Evolutionary conservation across 805 yeast genomes (phyloP), one percentile per base, ranked within the genome.

Genomic region (Candida ipomoeae): DNA sequence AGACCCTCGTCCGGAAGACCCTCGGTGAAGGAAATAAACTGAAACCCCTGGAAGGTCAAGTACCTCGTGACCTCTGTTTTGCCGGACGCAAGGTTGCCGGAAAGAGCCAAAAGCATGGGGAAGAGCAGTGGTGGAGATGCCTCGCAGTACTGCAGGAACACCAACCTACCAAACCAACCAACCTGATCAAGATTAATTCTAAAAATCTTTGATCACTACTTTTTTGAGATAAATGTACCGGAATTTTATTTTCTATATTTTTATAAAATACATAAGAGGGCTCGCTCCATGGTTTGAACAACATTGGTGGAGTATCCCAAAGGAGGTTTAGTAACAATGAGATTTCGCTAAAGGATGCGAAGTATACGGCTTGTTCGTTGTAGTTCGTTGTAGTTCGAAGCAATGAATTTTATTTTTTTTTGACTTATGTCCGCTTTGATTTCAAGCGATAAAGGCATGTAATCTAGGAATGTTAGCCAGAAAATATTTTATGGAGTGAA

Each of bases 61-160:
- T 81, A 85, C 40, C 80, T 66, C 1, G 82, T 82, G 1, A 84
- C 82, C 51, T 82, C 84, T 2, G 81, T 73, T 57, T 83, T 81
- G 0, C 95, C 95, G 14, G 90, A 76, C 40, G 82, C 74, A 0
- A 77, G 59, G 0, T 89, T 78, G 0, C 95, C 96, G 0, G 91
- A 81, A 5, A 87, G 73, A 2, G 92, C 94, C 21, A 87, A 78
- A 39, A 88, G 72, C 95, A 87, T 87, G 13, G 20, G 6, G 34
- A 13, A 15, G 23, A 18, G 23, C 6, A 14, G 18, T 17, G n/a
- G 31, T 14, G 35, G 35, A n/a, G 35, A n/a, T 32, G 29, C 4
- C 29, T 26, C 29, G 29, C 29, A 26, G 29, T 26, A 26, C 29
- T 26, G 29, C 29, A 23, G 29, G 29, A 23, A 23, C n/a, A n/a